A percentile compares a stretch with the other conserved stretches of the same genome.
Evolutionary conservation across 2,329 filamentous ascomycete genomes (phyloP).

Genomic region (Saccharata proteae): DNA sequence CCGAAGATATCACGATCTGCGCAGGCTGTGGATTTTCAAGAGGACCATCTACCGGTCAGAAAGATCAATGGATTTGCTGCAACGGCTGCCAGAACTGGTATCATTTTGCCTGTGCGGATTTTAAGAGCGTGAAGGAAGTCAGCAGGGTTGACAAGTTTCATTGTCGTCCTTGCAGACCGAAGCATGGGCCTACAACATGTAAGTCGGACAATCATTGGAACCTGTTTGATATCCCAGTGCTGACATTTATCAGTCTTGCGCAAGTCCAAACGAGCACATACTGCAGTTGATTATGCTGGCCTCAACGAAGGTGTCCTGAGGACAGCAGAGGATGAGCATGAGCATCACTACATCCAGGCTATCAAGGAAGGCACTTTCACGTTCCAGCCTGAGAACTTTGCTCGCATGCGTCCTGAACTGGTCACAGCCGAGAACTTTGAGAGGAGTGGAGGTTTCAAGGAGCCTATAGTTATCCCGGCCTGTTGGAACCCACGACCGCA

Average conservation of each 20-base stretch:
- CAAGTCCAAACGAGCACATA: slow-evolving; percentile 53
- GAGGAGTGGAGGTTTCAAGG: slow-evolving; percentile 48
- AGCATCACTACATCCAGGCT: slow-evolving; percentile 56
- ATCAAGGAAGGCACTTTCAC: slow-evolving; percentile 53
- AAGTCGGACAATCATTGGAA: slow-evolving; percentile 15
- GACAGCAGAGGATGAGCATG: slow-evolving; percentile 49
- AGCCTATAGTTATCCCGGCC: slow-evolving; percentile 56
- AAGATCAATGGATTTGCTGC: slow-evolving; percentile 54
- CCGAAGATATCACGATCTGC: slow-evolving; percentile 36
- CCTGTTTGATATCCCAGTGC: too few species aligned
- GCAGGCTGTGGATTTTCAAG: slow-evolving; percentile 45
- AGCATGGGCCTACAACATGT: slow-evolving; percentile 51
- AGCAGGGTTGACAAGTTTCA: slow-evolving; percentile 58
- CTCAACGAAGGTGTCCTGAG: slow-evolving; percentile 55
- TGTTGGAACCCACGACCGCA: slow-evolving; percentile 43
- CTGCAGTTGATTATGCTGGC: slow-evolving; percentile 56
- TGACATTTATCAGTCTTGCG: slow-evolving; percentile 37
- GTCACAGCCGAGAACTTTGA: slow-evolving; percentile 53
- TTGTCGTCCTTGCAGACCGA: slow-evolving; percentile 44
- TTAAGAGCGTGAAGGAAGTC: slow-evolving; percentile 51
- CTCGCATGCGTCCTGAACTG: slow-evolving; percentile 50
- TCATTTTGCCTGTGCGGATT: slow-evolving; percentile 54
- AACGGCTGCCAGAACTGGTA: slow-evolving; percentile 59
- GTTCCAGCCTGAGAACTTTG: slow-evolving; percentile 49
- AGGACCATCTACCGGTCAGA: slow-evolving; percentile 38